Conservation (phyloP, 345 rosid genomes). For the Brassica incana region DNA sequence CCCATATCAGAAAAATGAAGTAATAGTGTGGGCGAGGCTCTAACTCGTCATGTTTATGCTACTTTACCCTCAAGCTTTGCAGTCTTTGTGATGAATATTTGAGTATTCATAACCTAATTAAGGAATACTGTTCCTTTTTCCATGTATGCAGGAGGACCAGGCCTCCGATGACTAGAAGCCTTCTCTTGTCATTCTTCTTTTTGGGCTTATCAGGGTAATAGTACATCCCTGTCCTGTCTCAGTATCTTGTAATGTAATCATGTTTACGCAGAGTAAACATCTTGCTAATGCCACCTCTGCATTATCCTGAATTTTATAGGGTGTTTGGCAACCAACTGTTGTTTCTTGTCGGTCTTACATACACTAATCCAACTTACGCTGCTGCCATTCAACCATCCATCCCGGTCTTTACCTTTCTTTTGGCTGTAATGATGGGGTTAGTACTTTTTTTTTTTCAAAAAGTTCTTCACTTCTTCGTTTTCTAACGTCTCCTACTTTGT, state of each 20-base stretch:
- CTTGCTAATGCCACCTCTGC: neutral
- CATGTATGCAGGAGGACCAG: conserved; percentile 62
- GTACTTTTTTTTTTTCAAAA: conserved; percentile 16
- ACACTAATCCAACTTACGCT: conserved; percentile 97
- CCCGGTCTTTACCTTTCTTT: conserved; percentile 92
- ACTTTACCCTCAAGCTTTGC: neutral
- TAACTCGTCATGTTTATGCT: conserved; percentile 1
- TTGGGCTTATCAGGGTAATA: conserved; percentile 90
- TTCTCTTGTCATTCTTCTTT: conserved; percentile 74
- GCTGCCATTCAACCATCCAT: conserved; percentile 98
- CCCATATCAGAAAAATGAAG: neutral
- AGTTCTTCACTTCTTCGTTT: conserved; percentile 12
- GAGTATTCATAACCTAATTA: neutral
- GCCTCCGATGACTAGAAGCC: conserved; percentile 66
- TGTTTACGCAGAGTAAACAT: conserved; percentile 14
- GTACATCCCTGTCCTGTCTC: conserved; percentile 7
- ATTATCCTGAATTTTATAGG: conserved; percentile 48
- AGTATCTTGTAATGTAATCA: neutral
- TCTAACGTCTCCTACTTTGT: conserved; percentile 23
- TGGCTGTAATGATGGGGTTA: conserved; percentile 94
- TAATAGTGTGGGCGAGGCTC: neutral
- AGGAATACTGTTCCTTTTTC: conserved; percentile 19
- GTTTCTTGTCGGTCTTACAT: conserved; percentile 91
- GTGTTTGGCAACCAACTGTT: conserved; percentile 96
- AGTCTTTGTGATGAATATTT: conserved; percentile 7